Evolutionary conservation across 2,329 filamentous ascomycete species (phyloP), one percentile per base, ranked within the genome.

Genomic region (Didymella arachidicola): DNA sequence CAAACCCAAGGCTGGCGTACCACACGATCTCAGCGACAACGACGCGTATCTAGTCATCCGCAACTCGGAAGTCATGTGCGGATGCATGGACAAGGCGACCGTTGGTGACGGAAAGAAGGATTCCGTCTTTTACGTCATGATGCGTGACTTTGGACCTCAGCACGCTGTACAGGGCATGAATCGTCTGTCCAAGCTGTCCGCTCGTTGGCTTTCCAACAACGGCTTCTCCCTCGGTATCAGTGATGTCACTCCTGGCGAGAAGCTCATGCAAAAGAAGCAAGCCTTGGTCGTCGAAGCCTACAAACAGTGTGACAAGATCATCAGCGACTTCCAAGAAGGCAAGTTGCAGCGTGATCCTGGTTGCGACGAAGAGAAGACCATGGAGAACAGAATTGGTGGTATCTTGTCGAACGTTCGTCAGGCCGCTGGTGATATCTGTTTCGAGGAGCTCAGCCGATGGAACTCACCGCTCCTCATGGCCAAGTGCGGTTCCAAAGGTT

Each of bases 101-200:
- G 92, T 99, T n/a, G 95, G 95, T 67, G 88, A 92, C 6, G 95
- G 95, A 69, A 98, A 98, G 82, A 99, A 99, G 74, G 94, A 97
- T 75, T 97, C 93, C 0, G 89, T 99, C 19, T 99, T 98, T 73
- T 99, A 97, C 72, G 90, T 98, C 56, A 94, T 99, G 73, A 86
- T 98, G 68, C 87, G 95, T 81, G 95, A 99, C 80, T 99, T 91
- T 69, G 95, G 95, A 0, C 91, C 93, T 1, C 90, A 96, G 53
- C 89, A 91, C 56, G 93, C 95, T 7, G 93, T 94, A 0, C 86
- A 87, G 56, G 92, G 91, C 53, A 99, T 99, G 95, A 98, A 97
- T 71, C 86, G 95, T 22, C 81, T 99, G 27, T 92, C 95, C 0
- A 96, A 92, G 76, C 83, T 99, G 6, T 97, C 92, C 50, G 93